These are phyloP conservation scores for Mucor plumbeus DNA, from an alignment of 371 early-diverging fungal species.

Conservation along the genomic window DNA sequence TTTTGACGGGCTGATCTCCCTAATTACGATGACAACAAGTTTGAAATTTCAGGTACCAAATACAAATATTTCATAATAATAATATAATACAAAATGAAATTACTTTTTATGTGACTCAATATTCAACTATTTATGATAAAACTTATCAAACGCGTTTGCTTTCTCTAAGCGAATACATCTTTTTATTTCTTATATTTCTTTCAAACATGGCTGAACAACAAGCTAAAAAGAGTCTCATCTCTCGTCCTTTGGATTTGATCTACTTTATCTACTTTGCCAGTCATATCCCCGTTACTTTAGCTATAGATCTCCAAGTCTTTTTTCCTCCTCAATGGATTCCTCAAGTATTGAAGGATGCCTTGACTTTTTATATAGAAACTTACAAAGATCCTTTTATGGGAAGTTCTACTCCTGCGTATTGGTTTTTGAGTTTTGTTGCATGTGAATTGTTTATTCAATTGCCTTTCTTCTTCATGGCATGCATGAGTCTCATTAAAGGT, in stretches of 20 bases:
- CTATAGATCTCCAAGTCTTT: constrained; percentile 57
- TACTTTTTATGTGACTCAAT: neutral
- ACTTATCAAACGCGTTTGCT: neutral
- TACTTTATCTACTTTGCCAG: constrained; percentile 62
- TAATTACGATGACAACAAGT: no score
- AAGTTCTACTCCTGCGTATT: constrained; percentile 36
- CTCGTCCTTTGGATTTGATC: constrained; percentile 54
- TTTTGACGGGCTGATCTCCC: no score
- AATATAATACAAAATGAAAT: no score
- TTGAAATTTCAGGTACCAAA: no score
- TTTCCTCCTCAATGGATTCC: constrained; percentile 48
- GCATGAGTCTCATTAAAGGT: constrained; percentile 54
- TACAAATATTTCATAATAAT: no score
- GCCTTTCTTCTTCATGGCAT: constrained; percentile 71
- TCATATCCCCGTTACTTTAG: constrained; percentile 65
- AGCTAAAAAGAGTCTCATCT: constrained; percentile 19
- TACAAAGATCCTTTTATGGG: constrained; percentile 68
- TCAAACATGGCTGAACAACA: constrained; percentile 4
- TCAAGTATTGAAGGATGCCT: constrained; percentile 38
- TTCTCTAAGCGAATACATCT: neutral
- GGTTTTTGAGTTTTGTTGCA: constrained; percentile 62
- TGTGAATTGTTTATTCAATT: constrained; percentile 68
- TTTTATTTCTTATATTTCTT: neutral
- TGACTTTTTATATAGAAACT: constrained; percentile 39
- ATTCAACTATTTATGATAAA: neutral